These are phyloP conservation scores for Otatea glauca DNA, from an alignment of 176 grass and related monocot genomes.

Conservation along the genomic window DNA sequence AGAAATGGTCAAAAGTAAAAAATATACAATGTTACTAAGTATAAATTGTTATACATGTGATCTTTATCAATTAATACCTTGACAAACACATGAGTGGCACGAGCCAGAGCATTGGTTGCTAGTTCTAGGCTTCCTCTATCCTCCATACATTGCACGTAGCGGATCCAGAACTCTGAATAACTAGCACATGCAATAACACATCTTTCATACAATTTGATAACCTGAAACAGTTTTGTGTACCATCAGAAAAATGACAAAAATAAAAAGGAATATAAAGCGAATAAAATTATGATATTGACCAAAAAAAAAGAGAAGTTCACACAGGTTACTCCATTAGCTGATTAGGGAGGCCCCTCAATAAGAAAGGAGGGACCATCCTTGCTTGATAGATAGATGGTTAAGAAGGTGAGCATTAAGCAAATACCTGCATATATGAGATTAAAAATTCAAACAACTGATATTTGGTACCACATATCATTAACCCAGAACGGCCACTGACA, in stretches of 20 bases:
- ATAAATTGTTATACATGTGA: background rate
- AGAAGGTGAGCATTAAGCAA: conserved; percentile 98
- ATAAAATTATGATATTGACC: conserved; percentile 60
- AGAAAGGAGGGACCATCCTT: conserved; percentile 87
- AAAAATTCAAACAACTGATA: conserved; percentile 81
- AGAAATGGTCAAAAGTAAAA: conserved; percentile 11
- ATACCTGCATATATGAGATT: conserved; percentile 99
- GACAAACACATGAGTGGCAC: conserved; percentile 96
- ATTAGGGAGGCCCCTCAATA: conserved; percentile 89
- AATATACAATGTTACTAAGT: background rate
- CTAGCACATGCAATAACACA: conserved; percentile 95
- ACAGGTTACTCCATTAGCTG: conserved; percentile 99
- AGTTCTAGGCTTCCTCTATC: conserved; percentile 85
- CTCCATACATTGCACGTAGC: conserved; percentile 96
- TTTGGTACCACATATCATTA: conserved; percentile 80
- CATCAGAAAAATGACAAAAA: conserved; percentile 50
- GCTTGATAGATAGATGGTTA: conserved; percentile 99
- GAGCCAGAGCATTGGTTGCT: conserved; percentile 93
- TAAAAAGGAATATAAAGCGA: conserved; percentile 36
- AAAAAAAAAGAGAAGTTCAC: conserved; percentile 79
- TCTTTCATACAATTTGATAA: conserved; percentile 97
- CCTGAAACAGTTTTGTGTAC: conserved; percentile 68
- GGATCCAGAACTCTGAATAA: conserved; percentile 98
- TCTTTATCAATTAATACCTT: conserved; percentile 66
- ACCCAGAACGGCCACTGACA: conserved; percentile 99